These are phyloP conservation scores for Plasmodium gallinaceum DNA, from an alignment of 169 alveolate species.

Conservation along the genomic window DNA sequence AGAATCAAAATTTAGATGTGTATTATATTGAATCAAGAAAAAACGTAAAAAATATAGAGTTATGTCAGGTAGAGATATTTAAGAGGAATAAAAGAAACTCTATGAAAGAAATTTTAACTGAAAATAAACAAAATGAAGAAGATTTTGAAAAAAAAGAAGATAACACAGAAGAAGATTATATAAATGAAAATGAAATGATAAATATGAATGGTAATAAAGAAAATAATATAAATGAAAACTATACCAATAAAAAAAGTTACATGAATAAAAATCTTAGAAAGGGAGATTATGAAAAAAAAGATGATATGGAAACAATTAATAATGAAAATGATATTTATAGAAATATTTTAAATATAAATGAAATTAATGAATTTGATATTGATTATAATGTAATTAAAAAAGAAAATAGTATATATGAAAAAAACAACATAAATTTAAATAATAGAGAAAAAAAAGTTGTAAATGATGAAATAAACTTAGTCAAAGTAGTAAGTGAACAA, in stretches of 20 bases:
- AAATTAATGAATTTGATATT: conserved; percentile 5
- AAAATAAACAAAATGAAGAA: neutral
- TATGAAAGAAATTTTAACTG: conserved; percentile 24
- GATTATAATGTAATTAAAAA: conserved; percentile 12
- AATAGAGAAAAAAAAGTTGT: neutral
- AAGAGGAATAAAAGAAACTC: neutral
- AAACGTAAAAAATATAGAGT: conserved; percentile 24
- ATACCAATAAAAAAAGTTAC: conserved; percentile 23
- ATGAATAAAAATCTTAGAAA: too few relatives aligned
- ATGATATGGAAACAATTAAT: too few relatives aligned
- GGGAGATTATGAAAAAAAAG: too few relatives aligned
- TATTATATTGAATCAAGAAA: conserved; percentile 43
- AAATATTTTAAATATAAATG: neutral
- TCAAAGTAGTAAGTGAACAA: conserved; percentile 23
- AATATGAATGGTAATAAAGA: conserved; percentile 35
- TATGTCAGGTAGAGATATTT: conserved; percentile 30
- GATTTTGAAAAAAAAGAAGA: conserved; percentile 11
- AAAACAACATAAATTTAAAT: neutral
- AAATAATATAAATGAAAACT: conserved; percentile 36
- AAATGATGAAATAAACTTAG: conserved; percentile 51
- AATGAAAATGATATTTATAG: too few relatives aligned
- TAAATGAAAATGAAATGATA: conserved; percentile 21
- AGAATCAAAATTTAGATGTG: conserved; percentile 23
- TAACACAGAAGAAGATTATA: conserved; percentile 3
- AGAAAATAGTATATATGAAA: conserved; percentile 9